Conservation (phyloP, 805 yeast species). For the Hanseniaspora mollemarum region DNA sequence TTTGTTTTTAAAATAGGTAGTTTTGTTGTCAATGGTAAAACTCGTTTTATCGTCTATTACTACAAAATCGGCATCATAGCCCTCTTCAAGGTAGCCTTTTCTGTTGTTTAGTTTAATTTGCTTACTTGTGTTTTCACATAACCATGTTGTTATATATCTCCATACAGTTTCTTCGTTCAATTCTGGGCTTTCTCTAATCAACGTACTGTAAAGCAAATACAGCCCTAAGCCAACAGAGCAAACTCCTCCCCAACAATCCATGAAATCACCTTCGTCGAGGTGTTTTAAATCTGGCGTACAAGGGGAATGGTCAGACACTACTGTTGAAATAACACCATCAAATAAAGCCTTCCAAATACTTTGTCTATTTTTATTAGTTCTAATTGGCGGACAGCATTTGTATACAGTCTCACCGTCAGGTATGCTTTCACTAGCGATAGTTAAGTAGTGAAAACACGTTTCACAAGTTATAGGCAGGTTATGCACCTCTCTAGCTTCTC, state of each 20-base stretch:
- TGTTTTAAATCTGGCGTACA: conserved; percentile 87
- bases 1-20: conserved; percentile 70
- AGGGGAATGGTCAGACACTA: conserved; percentile 92
- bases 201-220: conserved; percentile 64
- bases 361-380: conserved; percentile 59
- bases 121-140: conserved; percentile 67
- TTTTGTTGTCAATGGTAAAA: conserved; percentile 42
- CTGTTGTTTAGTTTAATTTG: conserved; percentile 66
- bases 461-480: conserved; percentile 68
- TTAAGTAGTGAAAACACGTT: conserved; percentile 86
- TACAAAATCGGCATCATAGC: conserved; percentile 80
- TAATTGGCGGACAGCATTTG: conserved; percentile 93
- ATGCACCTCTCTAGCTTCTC: conserved; percentile 45
- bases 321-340: conserved; percentile 58
- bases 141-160: conserved; percentile 58
- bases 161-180: not conserved
- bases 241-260: conserved; percentile 94
- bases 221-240: conserved; percentile 86
- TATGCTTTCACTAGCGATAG: conserved; percentile 66
- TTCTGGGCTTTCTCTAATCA: not conserved
- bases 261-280: conserved; percentile 70
- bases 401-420: conserved; percentile 68
- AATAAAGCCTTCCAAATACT: conserved; percentile 69
- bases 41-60: conserved; percentile 56
- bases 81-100: conserved; percentile 64